Conservation (phyloP, 257 asterid species). For the Rauvolfia tetraphylla region DNA sequence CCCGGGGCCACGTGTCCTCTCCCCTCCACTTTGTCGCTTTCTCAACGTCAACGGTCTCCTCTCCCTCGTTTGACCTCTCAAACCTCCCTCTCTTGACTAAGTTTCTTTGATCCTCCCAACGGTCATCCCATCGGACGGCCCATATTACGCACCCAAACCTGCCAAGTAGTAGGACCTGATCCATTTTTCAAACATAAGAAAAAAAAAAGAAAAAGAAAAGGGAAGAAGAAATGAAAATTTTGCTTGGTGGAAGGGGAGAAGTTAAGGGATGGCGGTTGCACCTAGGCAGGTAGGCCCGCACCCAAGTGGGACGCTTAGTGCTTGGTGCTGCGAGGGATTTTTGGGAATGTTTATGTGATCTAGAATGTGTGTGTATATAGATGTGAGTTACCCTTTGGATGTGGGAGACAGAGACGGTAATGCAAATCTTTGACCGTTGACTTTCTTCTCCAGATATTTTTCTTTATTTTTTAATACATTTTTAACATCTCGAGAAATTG, state of each 20-base stretch:
- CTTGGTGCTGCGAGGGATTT: conserved; percentile 32
- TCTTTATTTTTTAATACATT: not conserved
- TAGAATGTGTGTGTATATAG: conserved; percentile 19
- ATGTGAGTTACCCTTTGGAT: conserved; percentile 18
- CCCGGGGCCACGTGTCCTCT: conserved; percentile 20
- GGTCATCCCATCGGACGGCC: conserved; percentile 25
- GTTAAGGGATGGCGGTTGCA: conserved; percentile 26
- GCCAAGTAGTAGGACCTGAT: not conserved
- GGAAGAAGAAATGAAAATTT: not conserved
- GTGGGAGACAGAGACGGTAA: conserved; percentile 53
- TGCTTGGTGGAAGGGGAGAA: conserved; percentile 24
- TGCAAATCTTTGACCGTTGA: conserved; percentile 61
- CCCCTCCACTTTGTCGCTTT: conserved; percentile 6
- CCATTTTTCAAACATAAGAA: not conserved
- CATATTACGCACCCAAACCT: conserved; percentile 13
- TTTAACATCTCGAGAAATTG: conserved; percentile 7
- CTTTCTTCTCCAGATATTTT: conserved; percentile 18
- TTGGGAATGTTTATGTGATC: conserved; percentile 39
- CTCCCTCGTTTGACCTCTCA: conserved; percentile 14
- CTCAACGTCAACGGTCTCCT: conserved; percentile 9
- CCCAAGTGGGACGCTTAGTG: conserved; percentile 53
- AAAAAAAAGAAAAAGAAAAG: not conserved
- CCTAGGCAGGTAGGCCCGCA: conserved; percentile 34
- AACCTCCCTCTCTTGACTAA: not conserved
- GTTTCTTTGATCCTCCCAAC: not conserved